Evolutionary conservation across 108 stramenopile genomes (phyloP).

Genomic region (Stephanodiscus triporus): DNA sequence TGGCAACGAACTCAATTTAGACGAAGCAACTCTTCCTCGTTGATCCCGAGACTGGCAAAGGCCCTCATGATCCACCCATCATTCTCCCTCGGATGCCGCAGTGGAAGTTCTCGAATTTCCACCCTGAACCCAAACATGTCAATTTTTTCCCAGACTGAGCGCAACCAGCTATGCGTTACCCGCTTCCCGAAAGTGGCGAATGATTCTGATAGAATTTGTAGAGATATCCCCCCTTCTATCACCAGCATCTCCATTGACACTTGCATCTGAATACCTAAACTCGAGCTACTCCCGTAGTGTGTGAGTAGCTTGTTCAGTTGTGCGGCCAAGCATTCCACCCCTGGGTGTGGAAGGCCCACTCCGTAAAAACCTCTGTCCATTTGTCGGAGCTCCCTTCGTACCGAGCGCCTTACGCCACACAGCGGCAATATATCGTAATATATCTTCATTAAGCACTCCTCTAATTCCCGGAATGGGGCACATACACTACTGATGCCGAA

Average conservation of each 20-base stretch:
- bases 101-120: neutral
- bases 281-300: conserved; percentile 14
- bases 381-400: too few species aligned
- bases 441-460: too few species aligned
- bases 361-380: conserved; percentile 8
- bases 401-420: neutral
- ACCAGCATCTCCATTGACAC: conserved; percentile 3
- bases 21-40: neutral
- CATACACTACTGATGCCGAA: too few species aligned
- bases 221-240: neutral
- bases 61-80: neutral
- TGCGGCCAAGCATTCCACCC: too few species aligned
- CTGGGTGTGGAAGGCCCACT: neutral
- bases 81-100: neutral
- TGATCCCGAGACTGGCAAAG: neutral
- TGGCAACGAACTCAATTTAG: neutral
- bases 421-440: too few species aligned
- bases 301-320: conserved; percentile 13
- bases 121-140: neutral
- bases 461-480: too few species aligned
- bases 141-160: neutral
- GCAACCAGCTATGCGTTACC: conserved; percentile 4
- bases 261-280: neutral
- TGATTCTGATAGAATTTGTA: neutral
- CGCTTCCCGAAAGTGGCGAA: neutral